Percentiles rank a stretch among this genome's conserved stretches.
These are phyloP conservation scores for Aethionema arabicum DNA, from an alignment of 345 rosid species.

Conservation along the genomic window DNA sequence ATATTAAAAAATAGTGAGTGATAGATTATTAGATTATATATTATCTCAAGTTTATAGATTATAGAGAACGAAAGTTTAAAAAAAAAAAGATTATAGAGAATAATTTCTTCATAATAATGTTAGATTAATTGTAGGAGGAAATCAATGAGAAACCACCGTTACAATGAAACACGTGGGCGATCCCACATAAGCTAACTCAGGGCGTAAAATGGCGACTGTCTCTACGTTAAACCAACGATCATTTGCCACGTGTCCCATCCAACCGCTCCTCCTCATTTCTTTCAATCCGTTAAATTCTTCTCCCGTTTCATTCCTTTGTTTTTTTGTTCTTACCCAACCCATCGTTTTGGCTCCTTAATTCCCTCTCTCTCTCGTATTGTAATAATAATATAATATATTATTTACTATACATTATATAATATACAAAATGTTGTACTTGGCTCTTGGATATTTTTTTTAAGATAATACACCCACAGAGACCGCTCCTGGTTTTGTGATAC, in stretches of 20 bases:
- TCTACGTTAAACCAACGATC: background rate
- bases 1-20: too few relatives aligned
- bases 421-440: conserved; percentile 15
- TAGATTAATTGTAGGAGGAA: too few relatives aligned
- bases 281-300: conserved; percentile 31
- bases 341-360: conserved; percentile 28
- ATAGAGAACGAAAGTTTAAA: too few relatives aligned
- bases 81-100: too few relatives aligned
- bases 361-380: conserved; percentile 12
- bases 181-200: conserved; percentile 20
- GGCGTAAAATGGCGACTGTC: conserved; percentile 21
- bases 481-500: conserved; percentile 7
- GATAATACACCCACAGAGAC: conserved; percentile 23
- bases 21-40: too few relatives aligned
- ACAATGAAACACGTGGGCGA: conserved; percentile 33
- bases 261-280: conserved; percentile 38
- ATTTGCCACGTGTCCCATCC: conserved; percentile 47
- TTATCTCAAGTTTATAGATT: too few relatives aligned
- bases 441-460: conserved; percentile 32
- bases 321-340: conserved; percentile 28
- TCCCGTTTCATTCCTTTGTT: background rate
- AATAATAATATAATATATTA: background rate
- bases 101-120: too few relatives aligned
- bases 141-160: too few relatives aligned
- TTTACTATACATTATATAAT: too few relatives aligned